Evolutionary conservation across 306 rosid genomes (phyloP).

Genomic region (Morella rubra): DNA sequence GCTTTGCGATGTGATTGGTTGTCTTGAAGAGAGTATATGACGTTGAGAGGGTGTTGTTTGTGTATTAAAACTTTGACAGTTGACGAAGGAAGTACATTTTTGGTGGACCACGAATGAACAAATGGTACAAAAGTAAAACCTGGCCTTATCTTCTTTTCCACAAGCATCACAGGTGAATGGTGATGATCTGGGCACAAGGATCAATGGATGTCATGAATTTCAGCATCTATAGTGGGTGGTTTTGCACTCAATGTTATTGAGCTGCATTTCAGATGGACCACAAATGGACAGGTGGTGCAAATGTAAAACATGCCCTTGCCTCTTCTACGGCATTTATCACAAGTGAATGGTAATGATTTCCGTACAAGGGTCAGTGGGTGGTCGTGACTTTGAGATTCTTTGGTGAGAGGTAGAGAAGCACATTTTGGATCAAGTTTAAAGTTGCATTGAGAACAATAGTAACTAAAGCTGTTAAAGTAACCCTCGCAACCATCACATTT

Average conservation of each 20-base stretch:
- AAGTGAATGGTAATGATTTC: not conserved
- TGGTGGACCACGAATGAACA: not conserved
- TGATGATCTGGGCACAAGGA: fast-evolving
- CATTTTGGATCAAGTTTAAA: not conserved
- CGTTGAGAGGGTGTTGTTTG: not conserved
- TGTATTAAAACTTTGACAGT: not conserved
- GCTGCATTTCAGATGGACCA: not conserved
- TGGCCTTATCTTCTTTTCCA: not conserved
- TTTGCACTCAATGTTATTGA: too few relatives aligned
- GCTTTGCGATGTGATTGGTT: not conserved
- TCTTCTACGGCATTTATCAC: not conserved
- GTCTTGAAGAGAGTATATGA: not conserved
- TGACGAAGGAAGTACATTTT: too few relatives aligned
- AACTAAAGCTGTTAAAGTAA: too few relatives aligned
- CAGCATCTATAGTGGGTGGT: not conserved
- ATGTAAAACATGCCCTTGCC: fast-evolving
- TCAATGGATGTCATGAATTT: not conserved
- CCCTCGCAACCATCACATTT: not conserved
- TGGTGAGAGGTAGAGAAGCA: not conserved
- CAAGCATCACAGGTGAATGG: not conserved
- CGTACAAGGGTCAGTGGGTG: not conserved
- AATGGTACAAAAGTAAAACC: fast-evolving
- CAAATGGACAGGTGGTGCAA: fast-evolving
- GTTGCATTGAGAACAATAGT: not conserved
- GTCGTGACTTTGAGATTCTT: not conserved